Conservation (phyloP, 140 eudicot genomes). For the Bidens hawaiensis region DNA sequence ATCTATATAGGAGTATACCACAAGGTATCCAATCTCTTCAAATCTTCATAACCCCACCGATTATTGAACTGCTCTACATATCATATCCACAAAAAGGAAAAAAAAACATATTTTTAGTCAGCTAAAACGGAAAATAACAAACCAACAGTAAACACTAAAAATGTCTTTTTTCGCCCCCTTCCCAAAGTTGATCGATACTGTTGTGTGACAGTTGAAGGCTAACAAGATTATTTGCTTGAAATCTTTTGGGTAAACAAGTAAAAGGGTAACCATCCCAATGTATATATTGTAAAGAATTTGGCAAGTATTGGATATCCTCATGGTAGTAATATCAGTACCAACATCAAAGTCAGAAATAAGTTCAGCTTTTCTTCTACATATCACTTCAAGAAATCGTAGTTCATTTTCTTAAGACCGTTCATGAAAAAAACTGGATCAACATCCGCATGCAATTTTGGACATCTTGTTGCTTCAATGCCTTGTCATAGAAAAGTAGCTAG, state of each 20-base stretch:
- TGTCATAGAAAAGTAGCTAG: not conserved
- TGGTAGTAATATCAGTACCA: too few species aligned
- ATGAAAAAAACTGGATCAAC: not conserved
- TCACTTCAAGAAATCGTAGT: conserved; percentile 11
- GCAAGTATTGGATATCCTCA: not conserved
- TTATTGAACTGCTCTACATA: too few species aligned
- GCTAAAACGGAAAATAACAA: too few species aligned
- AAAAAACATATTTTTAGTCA: too few species aligned
- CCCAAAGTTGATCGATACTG: conserved; percentile 3
- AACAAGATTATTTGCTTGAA: conserved; percentile 14
- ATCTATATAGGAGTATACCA: too few species aligned
- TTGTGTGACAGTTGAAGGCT: not conserved
- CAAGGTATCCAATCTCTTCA: too few species aligned
- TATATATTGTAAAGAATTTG: conserved; percentile 7
- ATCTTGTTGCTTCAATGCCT: not conserved
- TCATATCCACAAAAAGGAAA: too few species aligned
- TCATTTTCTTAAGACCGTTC: conserved; percentile 11
- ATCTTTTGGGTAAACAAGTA: not conserved
- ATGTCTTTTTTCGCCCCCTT: not conserved
- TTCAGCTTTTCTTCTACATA: too few species aligned
- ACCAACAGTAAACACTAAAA: too few species aligned
- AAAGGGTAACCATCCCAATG: conserved; percentile 1
- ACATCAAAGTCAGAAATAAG: too few species aligned
- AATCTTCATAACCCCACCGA: too few species aligned
- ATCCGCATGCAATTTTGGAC: not conserved